phyloP scores from a whole-genome alignment of 116 monocot species.

The Iris pallida region DNA sequence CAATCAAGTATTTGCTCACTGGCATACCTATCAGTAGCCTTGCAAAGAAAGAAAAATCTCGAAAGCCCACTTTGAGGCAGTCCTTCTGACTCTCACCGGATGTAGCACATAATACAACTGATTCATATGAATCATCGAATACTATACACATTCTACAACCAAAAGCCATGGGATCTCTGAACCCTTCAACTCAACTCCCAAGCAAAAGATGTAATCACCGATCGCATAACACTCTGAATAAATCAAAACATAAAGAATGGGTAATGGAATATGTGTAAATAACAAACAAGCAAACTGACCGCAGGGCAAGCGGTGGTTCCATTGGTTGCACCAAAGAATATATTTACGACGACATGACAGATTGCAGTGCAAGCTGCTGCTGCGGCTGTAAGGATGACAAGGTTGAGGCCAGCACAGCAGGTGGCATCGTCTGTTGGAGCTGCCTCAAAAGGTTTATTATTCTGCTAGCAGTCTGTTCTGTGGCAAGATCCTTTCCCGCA shows the following conservation, averaged over 20 bases:
- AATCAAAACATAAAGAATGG: conserved; percentile 17
- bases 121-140: not conserved
- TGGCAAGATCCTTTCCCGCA: conserved; percentile 68
- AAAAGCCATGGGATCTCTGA: not conserved
- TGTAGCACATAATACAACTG: not conserved
- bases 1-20: conserved; percentile 1
- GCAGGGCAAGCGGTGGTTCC: conserved; percentile 1
- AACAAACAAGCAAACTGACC: conserved; percentile 8
- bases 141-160: conserved; percentile 24
- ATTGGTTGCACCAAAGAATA: not conserved
- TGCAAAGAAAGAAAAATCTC: conserved; percentile 4
- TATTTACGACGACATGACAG: conserved; percentile 53
- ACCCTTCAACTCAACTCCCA: not conserved
- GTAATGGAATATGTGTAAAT: not conserved
- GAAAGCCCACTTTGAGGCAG: not conserved
- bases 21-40: not conserved
- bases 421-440: conserved; percentile 82
- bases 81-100: not conserved
- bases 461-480: conserved; percentile 59
- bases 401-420: conserved; percentile 60
- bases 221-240: conserved; percentile 11
- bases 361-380: conserved; percentile 73
- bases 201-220: not conserved
- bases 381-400: conserved; percentile 80
- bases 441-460: conserved; percentile 73